Conservation (phyloP, 2,329 filamentous ascomycete species). For the Colletotrichum truncatum region DNA sequence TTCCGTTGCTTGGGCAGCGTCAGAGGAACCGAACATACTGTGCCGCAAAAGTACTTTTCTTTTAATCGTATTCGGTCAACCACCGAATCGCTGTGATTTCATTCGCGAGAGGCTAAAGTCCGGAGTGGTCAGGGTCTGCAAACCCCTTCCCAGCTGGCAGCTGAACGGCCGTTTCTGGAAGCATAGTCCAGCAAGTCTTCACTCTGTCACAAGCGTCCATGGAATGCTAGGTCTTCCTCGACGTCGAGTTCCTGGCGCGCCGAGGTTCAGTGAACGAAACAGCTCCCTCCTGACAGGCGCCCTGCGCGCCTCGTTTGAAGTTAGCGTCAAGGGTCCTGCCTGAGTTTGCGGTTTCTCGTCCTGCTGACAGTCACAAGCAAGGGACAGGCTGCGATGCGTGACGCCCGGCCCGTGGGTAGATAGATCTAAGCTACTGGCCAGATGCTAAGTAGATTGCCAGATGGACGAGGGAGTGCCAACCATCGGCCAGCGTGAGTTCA, state of each 20-base stretch:
- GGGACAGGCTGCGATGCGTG: constrained; percentile 8
- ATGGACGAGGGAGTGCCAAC: too few relatives aligned
- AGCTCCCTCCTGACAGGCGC: neutral
- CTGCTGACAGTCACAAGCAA: constrained; percentile 21
- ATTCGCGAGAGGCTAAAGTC: neutral
- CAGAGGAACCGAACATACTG: constrained; percentile 80
- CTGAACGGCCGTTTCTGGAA: too few relatives aligned
- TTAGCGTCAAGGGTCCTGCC: constrained; percentile 6
- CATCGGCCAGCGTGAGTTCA: too few relatives aligned
- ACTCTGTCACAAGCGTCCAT: constrained; percentile 1
- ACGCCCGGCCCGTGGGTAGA: constrained; percentile 8
- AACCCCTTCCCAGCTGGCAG: neutral
- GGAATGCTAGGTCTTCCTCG: neutral
- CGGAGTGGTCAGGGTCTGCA: too few relatives aligned
- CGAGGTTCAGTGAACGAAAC: constrained; percentile 16
- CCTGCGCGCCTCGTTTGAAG: neutral
- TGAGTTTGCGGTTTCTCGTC: constrained; percentile 1
- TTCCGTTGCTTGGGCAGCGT: constrained; percentile 75
- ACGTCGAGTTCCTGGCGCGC: neutral
- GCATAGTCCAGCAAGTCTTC: too few relatives aligned
- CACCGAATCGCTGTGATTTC: neutral
- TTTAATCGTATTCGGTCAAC: neutral
- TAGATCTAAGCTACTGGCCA: constrained; percentile 6
- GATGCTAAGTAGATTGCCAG: neutral
- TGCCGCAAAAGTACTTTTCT: neutral